phyloP scores from a whole-genome alignment of 2,329 filamentous ascomycete genomes.

The Ophiobolus disseminans region DNA sequence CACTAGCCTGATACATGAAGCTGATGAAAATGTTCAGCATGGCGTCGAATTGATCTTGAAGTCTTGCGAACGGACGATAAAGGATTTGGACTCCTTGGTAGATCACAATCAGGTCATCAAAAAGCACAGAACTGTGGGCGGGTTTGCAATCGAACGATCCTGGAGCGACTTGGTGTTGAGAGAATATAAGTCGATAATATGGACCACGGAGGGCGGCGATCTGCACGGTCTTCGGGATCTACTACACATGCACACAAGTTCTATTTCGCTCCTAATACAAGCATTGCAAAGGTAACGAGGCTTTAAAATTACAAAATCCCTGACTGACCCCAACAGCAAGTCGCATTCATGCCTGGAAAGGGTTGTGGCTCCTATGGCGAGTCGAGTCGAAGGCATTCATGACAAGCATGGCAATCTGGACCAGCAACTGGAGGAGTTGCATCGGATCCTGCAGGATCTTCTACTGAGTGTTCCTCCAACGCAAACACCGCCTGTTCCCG shows the following conservation, averaged over 20 bases:
- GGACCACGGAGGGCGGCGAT: constrained; percentile 55
- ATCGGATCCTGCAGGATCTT: constrained; percentile 37
- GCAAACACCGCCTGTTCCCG: constrained; percentile 18
- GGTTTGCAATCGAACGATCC: constrained; percentile 51
- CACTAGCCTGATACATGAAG: constrained; percentile 43
- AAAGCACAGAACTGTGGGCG: constrained; percentile 50
- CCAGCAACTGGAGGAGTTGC: constrained; percentile 40
- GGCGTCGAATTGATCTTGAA: constrained; percentile 51
- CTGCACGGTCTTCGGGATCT: constrained; percentile 50
- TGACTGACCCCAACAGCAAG: constrained; percentile 35
- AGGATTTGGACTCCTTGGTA: constrained; percentile 54
- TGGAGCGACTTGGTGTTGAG: constrained; percentile 54
- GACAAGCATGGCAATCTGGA: constrained; percentile 27
- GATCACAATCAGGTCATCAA: constrained; percentile 55
- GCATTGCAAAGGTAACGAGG: constrained; percentile 50
- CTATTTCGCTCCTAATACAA: constrained; percentile 50
- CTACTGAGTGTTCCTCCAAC: constrained; percentile 17
- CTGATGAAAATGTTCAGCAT: constrained; percentile 43
- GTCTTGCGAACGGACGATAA: constrained; percentile 50
- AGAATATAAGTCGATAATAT: constrained; percentile 53
- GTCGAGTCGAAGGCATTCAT: constrained; percentile 42
- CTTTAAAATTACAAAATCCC: not conserved
- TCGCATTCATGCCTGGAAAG: constrained; percentile 42
- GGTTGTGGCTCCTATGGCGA: constrained; percentile 39
- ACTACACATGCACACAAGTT: constrained; percentile 53